These are phyloP conservation scores for Magnaporthales sp. DNA, from an alignment of 2,329 filamentous ascomycete genomes.

Conservation along the genomic window DNA sequence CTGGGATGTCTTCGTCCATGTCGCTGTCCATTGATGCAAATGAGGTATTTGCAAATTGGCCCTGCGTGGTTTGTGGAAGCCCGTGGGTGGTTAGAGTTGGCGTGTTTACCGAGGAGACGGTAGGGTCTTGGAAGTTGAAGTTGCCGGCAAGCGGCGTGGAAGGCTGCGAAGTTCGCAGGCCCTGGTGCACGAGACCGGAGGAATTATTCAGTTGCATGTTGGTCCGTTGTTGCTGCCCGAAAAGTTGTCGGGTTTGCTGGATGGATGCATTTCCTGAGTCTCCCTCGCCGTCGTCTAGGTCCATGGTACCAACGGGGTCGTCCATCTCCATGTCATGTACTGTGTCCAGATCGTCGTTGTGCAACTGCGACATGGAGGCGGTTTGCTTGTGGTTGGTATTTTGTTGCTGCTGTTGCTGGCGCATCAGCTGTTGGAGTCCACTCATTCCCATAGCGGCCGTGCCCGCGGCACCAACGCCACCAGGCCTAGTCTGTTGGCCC, in stretches of 20 bases:
- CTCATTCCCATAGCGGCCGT: conserved; percentile 18
- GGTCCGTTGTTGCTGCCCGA: conserved; percentile 53
- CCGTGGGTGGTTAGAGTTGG: conserved; percentile 73
- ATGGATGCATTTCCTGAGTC: conserved; percentile 33
- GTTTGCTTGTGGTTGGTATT: conserved; percentile 14
- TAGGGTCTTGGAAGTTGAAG: conserved; percentile 85
- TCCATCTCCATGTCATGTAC: conserved; percentile 97
- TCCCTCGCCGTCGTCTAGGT: conserved; percentile 52
- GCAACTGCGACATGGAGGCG: conserved; percentile 29
- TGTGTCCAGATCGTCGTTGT: conserved; percentile 64
- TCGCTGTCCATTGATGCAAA: conserved; percentile 51
- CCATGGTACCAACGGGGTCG: conserved; percentile 61
- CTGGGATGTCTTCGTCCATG: conserved; percentile 65
- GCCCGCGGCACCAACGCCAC: conserved; percentile 13
- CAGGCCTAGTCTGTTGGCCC: conserved; percentile 14
- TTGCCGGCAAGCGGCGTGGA: conserved; percentile 71
- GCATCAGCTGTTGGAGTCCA: conserved; percentile 32
- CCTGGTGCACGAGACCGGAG: conserved; percentile 66
- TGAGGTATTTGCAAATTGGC: conserved; percentile 34
- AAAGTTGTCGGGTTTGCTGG: conserved; percentile 61
- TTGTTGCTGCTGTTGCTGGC: conserved; percentile 21
- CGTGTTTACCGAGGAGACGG: conserved; percentile 94
- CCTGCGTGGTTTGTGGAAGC: conserved; percentile 18
- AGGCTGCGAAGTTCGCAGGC: conserved; percentile 76
- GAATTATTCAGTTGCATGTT: conserved; percentile 77